These are phyloP conservation scores for Stagonosporopsis cucurbitacearum DNA, from an alignment of 2,329 filamentous ascomycete species.

Conservation along the genomic window DNA sequence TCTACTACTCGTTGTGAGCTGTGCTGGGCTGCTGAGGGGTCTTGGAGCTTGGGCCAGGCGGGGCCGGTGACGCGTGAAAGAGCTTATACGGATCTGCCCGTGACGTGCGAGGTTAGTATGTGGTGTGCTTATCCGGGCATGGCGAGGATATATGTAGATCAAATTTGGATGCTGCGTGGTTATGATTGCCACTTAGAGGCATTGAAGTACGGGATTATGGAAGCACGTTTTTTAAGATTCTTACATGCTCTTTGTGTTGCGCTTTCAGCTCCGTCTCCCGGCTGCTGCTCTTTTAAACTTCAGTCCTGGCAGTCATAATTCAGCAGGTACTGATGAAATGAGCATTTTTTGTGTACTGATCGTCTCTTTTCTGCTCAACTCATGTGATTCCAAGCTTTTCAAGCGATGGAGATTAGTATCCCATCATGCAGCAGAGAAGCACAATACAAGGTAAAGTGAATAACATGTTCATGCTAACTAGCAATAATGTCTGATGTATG, in stretches of 20 bases:
- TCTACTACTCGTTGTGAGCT: neutral
- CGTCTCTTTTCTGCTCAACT: neutral
- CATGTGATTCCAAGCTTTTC: too few species aligned
- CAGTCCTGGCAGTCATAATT: too few species aligned
- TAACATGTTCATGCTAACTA: conserved; percentile 21
- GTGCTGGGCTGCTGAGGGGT: neutral
- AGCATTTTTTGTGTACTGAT: too few species aligned
- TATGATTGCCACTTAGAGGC: neutral
- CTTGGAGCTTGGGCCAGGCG: conserved; percentile 2
- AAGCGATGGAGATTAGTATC: too few species aligned
- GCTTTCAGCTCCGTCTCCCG: too few species aligned
- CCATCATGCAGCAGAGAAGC: too few species aligned
- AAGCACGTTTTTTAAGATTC: neutral
- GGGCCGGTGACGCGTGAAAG: neutral
- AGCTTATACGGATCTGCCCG: neutral
- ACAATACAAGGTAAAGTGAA: neutral
- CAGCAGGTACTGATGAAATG: too few species aligned
- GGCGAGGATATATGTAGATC: neutral
- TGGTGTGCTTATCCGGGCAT: too few species aligned
- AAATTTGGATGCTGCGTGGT: neutral
- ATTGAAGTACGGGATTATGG: neutral
- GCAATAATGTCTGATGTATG: conserved; percentile 18
- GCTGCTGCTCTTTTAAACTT: too few species aligned
- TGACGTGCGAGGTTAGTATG: neutral
- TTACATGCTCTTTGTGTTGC: too few species aligned